These are phyloP conservation scores for Pseudopithomyces chartarum DNA, from an alignment of 2,329 filamentous ascomycete genomes.

Conservation along the genomic window DNA sequence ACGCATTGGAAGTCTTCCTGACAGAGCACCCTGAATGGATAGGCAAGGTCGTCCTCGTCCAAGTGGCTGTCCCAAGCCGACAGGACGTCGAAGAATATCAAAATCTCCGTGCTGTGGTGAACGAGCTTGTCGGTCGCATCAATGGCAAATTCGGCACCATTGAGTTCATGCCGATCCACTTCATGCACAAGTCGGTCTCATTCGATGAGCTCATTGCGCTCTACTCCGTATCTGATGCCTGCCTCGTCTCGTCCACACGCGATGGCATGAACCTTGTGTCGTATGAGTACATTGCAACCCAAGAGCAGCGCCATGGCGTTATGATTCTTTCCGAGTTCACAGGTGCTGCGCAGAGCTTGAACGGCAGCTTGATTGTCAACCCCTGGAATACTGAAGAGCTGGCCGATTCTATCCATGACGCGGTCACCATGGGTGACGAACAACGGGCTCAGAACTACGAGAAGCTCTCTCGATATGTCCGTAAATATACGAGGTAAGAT, in stretches of 20 bases:
- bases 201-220: slow-evolving; percentile 95
- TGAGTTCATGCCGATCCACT: slow-evolving; percentile 99
- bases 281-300: slow-evolving; percentile 96
- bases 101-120: slow-evolving; percentile 91
- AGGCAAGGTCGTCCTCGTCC: slow-evolving; percentile 93
- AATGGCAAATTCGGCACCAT: slow-evolving; percentile 97
- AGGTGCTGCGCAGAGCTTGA: slow-evolving; percentile 91
- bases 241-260: slow-evolving; percentile 90
- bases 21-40: slow-evolving; percentile 98
- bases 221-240: slow-evolving; percentile 90
- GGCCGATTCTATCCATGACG: slow-evolving; percentile 89
- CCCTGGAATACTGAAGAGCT: slow-evolving; percentile 98
- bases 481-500: slow-evolving; percentile 84
- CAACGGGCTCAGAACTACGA: slow-evolving; percentile 84
- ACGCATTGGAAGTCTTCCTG: slow-evolving; percentile 94
- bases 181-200: slow-evolving; percentile 92
- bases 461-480: slow-evolving; percentile 92
- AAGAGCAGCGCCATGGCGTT: slow-evolving; percentile 86
- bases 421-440: slow-evolving; percentile 94
- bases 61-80: slow-evolving; percentile 91
- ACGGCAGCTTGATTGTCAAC: slow-evolving; percentile 92
- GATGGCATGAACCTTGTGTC: slow-evolving; percentile 99
- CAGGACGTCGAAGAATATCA: slow-evolving; percentile 98
- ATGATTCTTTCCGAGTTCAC: slow-evolving; percentile 98
- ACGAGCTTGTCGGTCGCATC: slow-evolving; percentile 94